Evolutionary conservation across 192 early-diverging fungal genomes (phyloP).

Genomic region (Coemansia sp.): DNA sequence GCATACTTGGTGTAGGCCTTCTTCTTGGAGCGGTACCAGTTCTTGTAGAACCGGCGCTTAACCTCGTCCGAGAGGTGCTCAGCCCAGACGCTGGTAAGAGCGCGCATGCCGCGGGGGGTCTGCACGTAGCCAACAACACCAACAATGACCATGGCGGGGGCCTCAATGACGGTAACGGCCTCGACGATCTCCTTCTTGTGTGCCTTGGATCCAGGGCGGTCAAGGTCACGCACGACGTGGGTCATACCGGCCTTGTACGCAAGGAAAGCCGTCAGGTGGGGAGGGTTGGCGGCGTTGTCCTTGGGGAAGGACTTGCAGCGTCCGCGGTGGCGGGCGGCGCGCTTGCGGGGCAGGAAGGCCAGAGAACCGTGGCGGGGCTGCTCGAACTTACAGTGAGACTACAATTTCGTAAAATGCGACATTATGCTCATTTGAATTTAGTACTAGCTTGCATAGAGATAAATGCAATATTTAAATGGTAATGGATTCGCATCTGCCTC

Average conservation of each 20-base stretch:
- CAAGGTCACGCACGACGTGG: constrained; percentile 98
- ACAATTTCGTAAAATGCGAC: constrained; percentile 14
- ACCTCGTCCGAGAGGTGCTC: constrained; percentile 97
- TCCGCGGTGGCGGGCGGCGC: constrained; percentile 90
- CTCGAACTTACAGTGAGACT: constrained; percentile 97
- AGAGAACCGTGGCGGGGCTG: constrained; percentile 90
- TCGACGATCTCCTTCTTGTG: constrained; percentile 99
- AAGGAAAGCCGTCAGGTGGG: constrained; percentile 99
- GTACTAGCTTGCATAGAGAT: background rate
- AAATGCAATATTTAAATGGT: background rate
- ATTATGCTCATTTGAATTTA: constrained; percentile 6
- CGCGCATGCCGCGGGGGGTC: constrained; percentile 97
- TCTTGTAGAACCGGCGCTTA: constrained; percentile 99
- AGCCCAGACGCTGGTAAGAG: constrained; percentile 99
- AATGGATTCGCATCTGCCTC: constrained; percentile 13
- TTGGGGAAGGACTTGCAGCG: constrained; percentile 99
- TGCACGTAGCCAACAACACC: constrained; percentile 99
- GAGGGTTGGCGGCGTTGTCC: constrained; percentile 92
- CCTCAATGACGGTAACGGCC: constrained; percentile 98
- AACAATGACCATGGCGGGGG: constrained; percentile 95
- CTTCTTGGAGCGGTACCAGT: constrained; percentile 99
- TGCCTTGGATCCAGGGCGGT: constrained; percentile 99
- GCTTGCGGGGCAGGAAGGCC: constrained; percentile 75
- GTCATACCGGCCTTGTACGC: constrained; percentile 99
- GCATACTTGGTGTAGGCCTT: constrained; percentile 99